Evolutionary conservation across 2,329 filamentous ascomycete genomes (phyloP).

Genomic region (Clonostachys chloroleuca): DNA sequence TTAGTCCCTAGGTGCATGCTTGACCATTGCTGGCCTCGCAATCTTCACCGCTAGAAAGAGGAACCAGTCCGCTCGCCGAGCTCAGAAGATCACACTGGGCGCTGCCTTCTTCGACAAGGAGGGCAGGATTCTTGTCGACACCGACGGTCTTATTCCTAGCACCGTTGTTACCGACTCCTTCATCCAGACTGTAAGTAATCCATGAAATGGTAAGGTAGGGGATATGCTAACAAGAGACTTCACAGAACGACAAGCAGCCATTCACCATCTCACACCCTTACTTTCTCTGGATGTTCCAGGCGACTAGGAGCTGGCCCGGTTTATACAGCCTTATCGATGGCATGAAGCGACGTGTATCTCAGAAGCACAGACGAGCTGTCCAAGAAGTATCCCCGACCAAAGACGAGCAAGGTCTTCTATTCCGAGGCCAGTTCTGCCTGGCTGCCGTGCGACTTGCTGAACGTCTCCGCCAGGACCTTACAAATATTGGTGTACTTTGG

Average conservation of each 20-base stretch:
- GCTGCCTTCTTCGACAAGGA: constrained; percentile 64
- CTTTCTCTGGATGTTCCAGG: constrained; percentile 84
- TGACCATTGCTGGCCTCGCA: constrained; percentile 52
- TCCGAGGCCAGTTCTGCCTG: constrained; percentile 80
- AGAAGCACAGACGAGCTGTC: not conserved
- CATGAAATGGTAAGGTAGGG: no score
- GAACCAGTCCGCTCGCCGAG: constrained; percentile 50
- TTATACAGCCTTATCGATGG: constrained; percentile 49
- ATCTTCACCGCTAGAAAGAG: constrained; percentile 48
- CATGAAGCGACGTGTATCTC: not conserved
- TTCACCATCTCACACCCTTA: constrained; percentile 74
- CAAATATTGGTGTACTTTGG: constrained; percentile 65
- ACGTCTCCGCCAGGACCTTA: constrained; percentile 58
- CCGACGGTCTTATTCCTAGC: constrained; percentile 64
- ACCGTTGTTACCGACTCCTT: constrained; percentile 78
- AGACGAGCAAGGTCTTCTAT: constrained; percentile 34
- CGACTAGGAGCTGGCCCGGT: constrained; percentile 71
- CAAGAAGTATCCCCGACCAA: not conserved
- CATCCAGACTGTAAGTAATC: constrained; percentile 35
- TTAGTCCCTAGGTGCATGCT: constrained; percentile 57
- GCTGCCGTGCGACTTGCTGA: constrained; percentile 71
- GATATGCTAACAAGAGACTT: no score
- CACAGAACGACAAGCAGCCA: constrained; percentile 53
- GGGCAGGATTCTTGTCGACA: constrained; percentile 64
- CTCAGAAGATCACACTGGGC: constrained; percentile 55